A percentile compares a stretch with the other conserved stretches of the same genome.
These are phyloP conservation scores for Mycena epipterygia DNA, from an alignment of 768 basidiomycete species.

Conservation along the genomic window DNA sequence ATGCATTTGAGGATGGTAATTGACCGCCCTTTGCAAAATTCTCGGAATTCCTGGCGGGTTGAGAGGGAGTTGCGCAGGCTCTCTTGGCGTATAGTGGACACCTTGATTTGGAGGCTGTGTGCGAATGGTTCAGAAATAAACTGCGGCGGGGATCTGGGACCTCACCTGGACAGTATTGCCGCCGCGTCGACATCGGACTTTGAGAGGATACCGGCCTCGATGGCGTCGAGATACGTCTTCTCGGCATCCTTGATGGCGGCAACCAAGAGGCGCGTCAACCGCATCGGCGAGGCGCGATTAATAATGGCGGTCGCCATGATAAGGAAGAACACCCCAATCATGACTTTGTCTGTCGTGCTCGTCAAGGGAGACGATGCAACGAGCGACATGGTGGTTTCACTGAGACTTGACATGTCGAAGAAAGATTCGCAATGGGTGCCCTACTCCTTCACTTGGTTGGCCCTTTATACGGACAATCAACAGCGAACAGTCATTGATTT, in stretches of 20 bases:
- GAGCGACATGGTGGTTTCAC: background rate
- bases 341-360: background rate
- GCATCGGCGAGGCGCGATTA: background rate
- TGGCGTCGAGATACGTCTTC: background rate
- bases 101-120: constrained; percentile 5
- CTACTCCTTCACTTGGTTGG: too few relatives aligned
- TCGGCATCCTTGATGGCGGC: background rate
- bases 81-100: background rate
- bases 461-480: too few relatives aligned
- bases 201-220: constrained; percentile 1
- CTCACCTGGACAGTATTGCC: background rate
- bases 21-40: background rate
- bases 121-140: background rate
- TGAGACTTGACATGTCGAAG: background rate
- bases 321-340: background rate
- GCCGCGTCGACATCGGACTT: background rate
- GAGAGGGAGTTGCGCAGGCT: background rate
- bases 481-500: too few relatives aligned
- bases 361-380: background rate
- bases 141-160: background rate
- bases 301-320: background rate
- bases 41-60: background rate
- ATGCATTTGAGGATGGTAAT: background rate
- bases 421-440: too few relatives aligned
- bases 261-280: background rate